Evolutionary conservation across 2,329 filamentous ascomycete genomes (phyloP).

Genomic region (Fulvia fulva): DNA sequence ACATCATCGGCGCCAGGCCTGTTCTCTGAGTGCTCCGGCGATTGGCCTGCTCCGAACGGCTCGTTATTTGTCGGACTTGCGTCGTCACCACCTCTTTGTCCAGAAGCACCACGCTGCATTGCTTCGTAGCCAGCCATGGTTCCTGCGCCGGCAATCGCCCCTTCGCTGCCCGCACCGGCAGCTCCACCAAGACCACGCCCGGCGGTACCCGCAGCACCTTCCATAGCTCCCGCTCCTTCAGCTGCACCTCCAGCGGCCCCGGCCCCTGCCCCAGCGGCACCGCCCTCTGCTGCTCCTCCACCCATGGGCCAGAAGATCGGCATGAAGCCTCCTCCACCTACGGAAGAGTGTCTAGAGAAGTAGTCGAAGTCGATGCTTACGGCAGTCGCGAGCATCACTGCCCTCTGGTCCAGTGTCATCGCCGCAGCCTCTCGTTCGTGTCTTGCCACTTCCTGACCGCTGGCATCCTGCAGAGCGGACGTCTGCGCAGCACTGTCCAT

Average conservation of each 20-base stretch:
- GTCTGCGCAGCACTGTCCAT: constrained; percentile 57
- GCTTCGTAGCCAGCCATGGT: constrained; percentile 62
- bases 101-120: constrained; percentile 52
- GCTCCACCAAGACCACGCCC: constrained; percentile 32
- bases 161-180: constrained; percentile 38
- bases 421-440: constrained; percentile 38
- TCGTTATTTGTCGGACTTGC: constrained; percentile 32
- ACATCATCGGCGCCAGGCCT: constrained; percentile 21
- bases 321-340: constrained; percentile 45
- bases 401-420: constrained; percentile 63
- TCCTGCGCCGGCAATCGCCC: constrained; percentile 48
- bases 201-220: constrained; percentile 36
- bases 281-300: constrained; percentile 30
- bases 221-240: constrained; percentile 34
- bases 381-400: constrained; percentile 63
- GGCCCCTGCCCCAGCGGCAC: constrained; percentile 36
- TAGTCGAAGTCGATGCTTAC: constrained; percentile 65
- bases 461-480: constrained; percentile 24
- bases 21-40: constrained; percentile 13
- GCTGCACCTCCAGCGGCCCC: constrained; percentile 34
- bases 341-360: constrained; percentile 58
- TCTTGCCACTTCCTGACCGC: constrained; percentile 25
- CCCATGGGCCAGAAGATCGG: constrained; percentile 50
- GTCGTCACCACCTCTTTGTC: constrained; percentile 27
- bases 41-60: constrained; percentile 19